Base-by-base conservation (phyloP, 176 grass and related monocot species). In the Calamus simplicifolius region DNA sequence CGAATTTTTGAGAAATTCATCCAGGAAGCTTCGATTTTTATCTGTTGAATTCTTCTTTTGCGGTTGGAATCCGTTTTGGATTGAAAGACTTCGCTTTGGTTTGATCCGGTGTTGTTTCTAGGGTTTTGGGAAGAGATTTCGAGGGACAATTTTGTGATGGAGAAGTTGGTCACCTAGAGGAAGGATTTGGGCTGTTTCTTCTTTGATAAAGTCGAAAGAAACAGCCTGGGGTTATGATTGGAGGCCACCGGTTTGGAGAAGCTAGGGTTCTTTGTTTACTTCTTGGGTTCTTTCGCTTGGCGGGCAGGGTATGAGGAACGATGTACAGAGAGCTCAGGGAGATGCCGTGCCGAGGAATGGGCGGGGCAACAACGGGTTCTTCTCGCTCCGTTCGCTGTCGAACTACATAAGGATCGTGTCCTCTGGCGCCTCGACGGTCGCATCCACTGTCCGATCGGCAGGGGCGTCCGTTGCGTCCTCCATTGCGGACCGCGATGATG, bases 371-470 rank as follows among this genome's bases (percentile, higher is more conserved):
- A 55, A 66, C 7, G 85, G 86, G n/a, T 58, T 87, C 66, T 84
- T 95, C 77, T 86, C 90, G 1, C 68, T 82, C 53, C 64, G 74
- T 0, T 90, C 86, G 19, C 51, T 97, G 58, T 85, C 92, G 25
- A 90, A 27, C 73, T 96, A 79, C 63, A 86, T 87, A 87, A 77
- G 84, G 67, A 82, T 97, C 64, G 19, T 97, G 16, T 97, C 87
- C 5, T 97, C 92, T 16, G 87, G 87, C 21, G 87, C 92, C 15
- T 97, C 92, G 35, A 88, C 87, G 58, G 87, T 85, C 18, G 84
- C 92, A 15, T 97, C 92, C 19, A 78, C 65, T 7, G 71, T 97
- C 49, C 81, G 87, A 14, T 82, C 81, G 0, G 84, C 87, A 0
- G 73, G 92, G 23, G 84, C 81, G 1, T 88, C 87, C 16, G 57